Base-by-base conservation (phyloP, 1,284 basidiomycete species). In the Microbotryomycetes sp. region DNA sequence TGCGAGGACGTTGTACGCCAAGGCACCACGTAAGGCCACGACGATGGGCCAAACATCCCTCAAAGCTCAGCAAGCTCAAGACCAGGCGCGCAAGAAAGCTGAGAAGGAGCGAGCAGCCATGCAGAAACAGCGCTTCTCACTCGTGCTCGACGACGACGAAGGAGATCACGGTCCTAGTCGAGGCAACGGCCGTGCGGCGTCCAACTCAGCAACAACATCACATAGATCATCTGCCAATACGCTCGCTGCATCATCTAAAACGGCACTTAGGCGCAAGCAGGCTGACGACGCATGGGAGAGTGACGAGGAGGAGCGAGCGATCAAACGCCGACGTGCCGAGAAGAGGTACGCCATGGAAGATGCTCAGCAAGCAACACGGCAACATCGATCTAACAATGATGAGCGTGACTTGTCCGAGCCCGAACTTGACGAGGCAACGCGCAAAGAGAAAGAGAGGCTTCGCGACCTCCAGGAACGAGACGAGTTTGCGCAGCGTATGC, bases 401-500 rank as follows among this genome's bases (percentile, higher is more conserved):
- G 77, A 77, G 2, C 77, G 74, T 49, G 76, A 73, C 36, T 74
- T 75, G 28, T 7, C 42, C 1, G 59, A 51, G 6, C 29, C 30
- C 28, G 25, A 49, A 49, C 87, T 91, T 74, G 87, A 86, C 66
- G 86, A 88, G 71, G 86, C 85, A 4, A 78, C 78, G 36, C 80
- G 86, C 52, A 81, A 76, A 70, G 92, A 92, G 77, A 80, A 84
- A 49, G 87, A 92, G 72, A 81, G 90, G 28, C 64, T 85, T 57
- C 83, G 86, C 72, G 94, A 98, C 71, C 68, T 89, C 15, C 81
- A 83, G 60, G 94, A 97, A 67, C 81, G 94, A 63, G 94, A 98
- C 75, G 92, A 87, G 36, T 97, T 97, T 71, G 88, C 94, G 0
- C 85, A 89, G 67, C 86, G 94, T 5, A 84, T 97, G 71, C 84